Evolutionary conservation across 202 grass and related monocot genomes (phyloP), one percentile per base, ranked within the genome.

Genomic region (Sporobolus alterniflorus): DNA sequence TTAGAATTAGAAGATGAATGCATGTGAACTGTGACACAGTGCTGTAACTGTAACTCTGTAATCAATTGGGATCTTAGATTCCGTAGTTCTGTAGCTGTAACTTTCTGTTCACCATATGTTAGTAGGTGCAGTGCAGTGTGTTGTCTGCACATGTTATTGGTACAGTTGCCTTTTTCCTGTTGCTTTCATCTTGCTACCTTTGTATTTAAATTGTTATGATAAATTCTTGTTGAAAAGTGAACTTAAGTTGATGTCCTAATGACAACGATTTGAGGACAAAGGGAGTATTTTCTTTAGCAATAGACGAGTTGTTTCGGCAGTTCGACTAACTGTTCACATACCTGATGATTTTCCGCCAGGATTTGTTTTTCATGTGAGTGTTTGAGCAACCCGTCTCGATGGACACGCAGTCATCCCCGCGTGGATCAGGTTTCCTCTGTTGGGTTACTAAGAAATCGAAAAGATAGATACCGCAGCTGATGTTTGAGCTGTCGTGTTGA

Each of bases 271-370:
- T n/a, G n/a, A n/a, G n/a, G n/a, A n/a, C n/a, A n/a, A n/a, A n/a
- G n/a, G n/a, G n/a, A n/a, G n/a, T n/a, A n/a, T n/a, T n/a, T n/a
- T n/a, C n/a, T n/a, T n/a, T n/a, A n/a, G n/a, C n/a, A n/a, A n/a
- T 17, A 79, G 33, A 69, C 10, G 16, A 7, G 11, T 57, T 55
- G 11, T 6, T 7, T 6, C 16, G 9, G 18, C 21, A 46, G 11
- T 7, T 5, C 2, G 7, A 54, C 10, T n/a, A 22, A 1, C 6
- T 15, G 16, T 25, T 29, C 32, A 4, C 1, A 25, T 13, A 16
- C 93, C 93, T 96, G 85, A 96, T 96, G n/a, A n/a, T n/a, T n/a
- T n/a, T 66, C 90, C 93, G 75, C 90, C 88, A 5, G 90, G 93
- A 31, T 78, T 93, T 62, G 43, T 96, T 92, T 77, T 89, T 87